Percentiles rank a stretch among this genome's conserved stretches.
These are phyloP conservation scores for Xylaria sp. DNA, from an alignment of 495 filamentous ascomycete genomes.

Conservation along the genomic window DNA sequence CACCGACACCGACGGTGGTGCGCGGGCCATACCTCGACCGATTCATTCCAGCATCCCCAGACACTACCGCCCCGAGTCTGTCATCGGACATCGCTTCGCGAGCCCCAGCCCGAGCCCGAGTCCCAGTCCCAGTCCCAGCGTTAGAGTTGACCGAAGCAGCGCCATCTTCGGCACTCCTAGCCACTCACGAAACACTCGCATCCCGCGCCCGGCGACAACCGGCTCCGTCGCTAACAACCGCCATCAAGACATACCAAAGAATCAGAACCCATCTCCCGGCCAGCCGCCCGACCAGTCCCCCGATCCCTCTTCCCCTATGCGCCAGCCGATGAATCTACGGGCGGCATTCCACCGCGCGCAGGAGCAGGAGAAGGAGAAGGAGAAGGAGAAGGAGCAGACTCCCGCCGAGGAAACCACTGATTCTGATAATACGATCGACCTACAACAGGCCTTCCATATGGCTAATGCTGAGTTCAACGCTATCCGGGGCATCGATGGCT, in stretches of 20 bases:
- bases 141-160: conserved; percentile 24
- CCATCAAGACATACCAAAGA: conserved; percentile 11
- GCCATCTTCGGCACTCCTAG: conserved; percentile 28
- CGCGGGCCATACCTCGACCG: conserved; percentile 30
- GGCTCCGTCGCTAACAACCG: conserved; percentile 12
- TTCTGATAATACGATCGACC: conserved; percentile 33
- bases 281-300: conserved; percentile 28
- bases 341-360: conserved; percentile 53
- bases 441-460: conserved; percentile 39
- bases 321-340: conserved; percentile 45
- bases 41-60: conserved; percentile 27
- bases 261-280: conserved; percentile 16
- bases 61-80: conserved; percentile 27
- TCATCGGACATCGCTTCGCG: not conserved
- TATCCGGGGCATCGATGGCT: conserved; percentile 44
- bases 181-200: conserved; percentile 42
- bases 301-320: conserved; percentile 36
- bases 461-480: conserved; percentile 38
- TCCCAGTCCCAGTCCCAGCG: too few relatives aligned
- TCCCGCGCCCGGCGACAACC: conserved; percentile 45
- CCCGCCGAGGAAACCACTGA: conserved; percentile 27
- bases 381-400: conserved; percentile 42
- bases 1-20: conserved; percentile 31
- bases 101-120: conserved; percentile 14
- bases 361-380: conserved; percentile 37